phyloP scores from a whole-genome alignment of 345 rosid genomes.

The Erodium maritimum region DNA sequence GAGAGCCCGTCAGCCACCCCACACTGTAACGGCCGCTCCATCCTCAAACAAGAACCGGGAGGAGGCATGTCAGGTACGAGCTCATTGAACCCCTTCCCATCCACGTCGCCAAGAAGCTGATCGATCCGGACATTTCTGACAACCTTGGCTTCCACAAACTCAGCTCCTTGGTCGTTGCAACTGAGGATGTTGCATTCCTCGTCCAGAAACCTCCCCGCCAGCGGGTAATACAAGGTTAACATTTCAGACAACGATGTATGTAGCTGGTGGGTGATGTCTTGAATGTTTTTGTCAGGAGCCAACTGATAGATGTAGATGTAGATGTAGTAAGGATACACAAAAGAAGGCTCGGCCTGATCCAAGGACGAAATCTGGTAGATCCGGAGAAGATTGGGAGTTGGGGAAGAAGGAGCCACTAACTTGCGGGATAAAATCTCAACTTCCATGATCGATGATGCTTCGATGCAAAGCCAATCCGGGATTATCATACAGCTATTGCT shows the following conservation, averaged over 20 bases:
- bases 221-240: background rate
- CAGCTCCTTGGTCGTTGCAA: constrained; percentile 13
- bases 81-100: constrained; percentile 1
- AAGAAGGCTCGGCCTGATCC: background rate
- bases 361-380: background rate
- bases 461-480: too few species aligned
- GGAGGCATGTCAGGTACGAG: constrained; percentile 10
- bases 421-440: constrained; percentile 8
- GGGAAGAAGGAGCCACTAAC: constrained; percentile 10
- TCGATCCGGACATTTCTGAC: constrained; percentile 4
- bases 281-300: background rate
- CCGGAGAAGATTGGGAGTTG: constrained; percentile 3
- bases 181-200: constrained; percentile 1
- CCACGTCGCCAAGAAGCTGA: background rate
- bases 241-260: background rate
- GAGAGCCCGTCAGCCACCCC: constrained; percentile 12
- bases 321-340: background rate
- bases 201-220: background rate
- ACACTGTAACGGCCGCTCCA: constrained; percentile 8
- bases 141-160: constrained; percentile 12
- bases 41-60: constrained; percentile 5
- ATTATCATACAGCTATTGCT: too few species aligned
- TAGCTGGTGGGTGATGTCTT: background rate
- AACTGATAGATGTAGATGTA: background rate
- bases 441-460: background rate